phyloP scores from a whole-genome alignment of 768 basidiomycete genomes.

The Suillus plorans region DNA sequence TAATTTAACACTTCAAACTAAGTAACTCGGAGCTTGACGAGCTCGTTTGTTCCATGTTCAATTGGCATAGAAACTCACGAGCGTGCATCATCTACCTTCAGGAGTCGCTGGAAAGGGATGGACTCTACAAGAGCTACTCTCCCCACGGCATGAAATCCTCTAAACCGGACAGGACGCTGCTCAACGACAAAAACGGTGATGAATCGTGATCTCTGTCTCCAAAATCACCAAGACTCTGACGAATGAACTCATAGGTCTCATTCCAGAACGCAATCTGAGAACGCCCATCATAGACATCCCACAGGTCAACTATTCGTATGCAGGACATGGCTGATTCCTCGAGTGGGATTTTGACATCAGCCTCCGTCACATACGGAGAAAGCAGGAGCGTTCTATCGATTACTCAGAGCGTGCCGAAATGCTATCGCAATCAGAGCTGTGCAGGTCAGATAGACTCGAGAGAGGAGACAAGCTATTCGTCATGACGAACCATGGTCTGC shows the following conservation, averaged over 20 bases:
- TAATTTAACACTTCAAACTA: background rate
- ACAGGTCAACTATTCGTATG: background rate
- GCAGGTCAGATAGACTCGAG: background rate
- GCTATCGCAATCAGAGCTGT: background rate
- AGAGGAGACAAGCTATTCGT: background rate
- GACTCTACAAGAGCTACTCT: background rate
- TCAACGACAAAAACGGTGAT: background rate
- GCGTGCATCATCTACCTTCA: background rate
- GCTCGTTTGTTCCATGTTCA: slow-evolving; percentile 17
- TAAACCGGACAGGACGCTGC: background rate
- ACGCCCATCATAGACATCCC: background rate
- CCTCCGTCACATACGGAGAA: background rate
- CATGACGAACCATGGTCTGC: background rate
- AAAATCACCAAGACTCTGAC: background rate
- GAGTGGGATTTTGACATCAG: background rate
- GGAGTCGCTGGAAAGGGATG: background rate
- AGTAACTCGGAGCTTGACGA: slow-evolving; percentile 15
- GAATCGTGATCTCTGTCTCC: background rate
- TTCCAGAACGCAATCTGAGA: background rate
- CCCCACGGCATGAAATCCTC: background rate
- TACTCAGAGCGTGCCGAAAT: background rate
- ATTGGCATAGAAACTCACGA: slow-evolving; percentile 11
- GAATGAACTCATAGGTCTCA: background rate
- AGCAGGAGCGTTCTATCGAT: background rate
- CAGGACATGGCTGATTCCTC: background rate